Conservation (phyloP, 352 stramenopile genomes). For the Thraustochytrium sp. region DNA sequence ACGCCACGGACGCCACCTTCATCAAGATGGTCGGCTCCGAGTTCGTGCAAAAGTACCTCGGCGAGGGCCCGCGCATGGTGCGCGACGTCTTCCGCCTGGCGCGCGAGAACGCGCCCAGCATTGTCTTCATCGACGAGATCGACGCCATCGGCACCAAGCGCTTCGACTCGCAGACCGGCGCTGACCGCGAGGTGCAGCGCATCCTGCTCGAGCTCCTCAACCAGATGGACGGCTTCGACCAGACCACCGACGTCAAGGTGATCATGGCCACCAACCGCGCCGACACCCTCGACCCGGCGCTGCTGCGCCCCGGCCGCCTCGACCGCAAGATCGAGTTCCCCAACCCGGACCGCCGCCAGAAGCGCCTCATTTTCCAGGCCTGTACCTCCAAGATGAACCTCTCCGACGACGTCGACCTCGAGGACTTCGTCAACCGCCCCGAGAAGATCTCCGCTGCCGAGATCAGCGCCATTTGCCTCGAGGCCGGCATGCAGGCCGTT, state of each 20-base stretch:
- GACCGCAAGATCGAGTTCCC: slow-evolving; percentile 99
- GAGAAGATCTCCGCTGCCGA: slow-evolving; percentile 98
- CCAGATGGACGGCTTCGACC: slow-evolving; percentile 99
- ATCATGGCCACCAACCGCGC: slow-evolving; percentile 99
- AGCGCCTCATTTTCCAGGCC: slow-evolving; percentile 99
- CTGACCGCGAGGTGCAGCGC: slow-evolving; percentile 85
- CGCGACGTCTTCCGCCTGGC: slow-evolving; percentile 99
- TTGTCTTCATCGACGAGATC: slow-evolving; percentile 99
- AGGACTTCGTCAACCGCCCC: slow-evolving; percentile 99
- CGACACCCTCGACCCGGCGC: slow-evolving; percentile 96
- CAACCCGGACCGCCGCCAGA: slow-evolving; percentile 95
- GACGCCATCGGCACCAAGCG: slow-evolving; percentile 99
- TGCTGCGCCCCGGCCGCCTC: slow-evolving; percentile 93
- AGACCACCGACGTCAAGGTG: slow-evolving; percentile 98
- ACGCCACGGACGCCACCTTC: slow-evolving; percentile 97
- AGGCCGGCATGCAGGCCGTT: slow-evolving; percentile 97
- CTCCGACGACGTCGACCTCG: slow-evolving; percentile 96
- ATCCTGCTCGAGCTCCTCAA: slow-evolving; percentile 99
- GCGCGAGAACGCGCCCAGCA: slow-evolving; percentile 95
- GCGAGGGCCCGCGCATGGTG: slow-evolving; percentile 96
- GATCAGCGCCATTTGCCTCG: slow-evolving; percentile 96
- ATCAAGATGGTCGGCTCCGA: slow-evolving; percentile 93
- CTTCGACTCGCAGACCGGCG: slow-evolving; percentile 96
- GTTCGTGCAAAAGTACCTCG: slow-evolving; percentile 99
- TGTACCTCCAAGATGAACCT: slow-evolving; percentile 99